These are phyloP conservation scores for Plasmodium coatneyi DNA, from an alignment of 169 alveolate genomes.

Conservation along the genomic window DNA sequence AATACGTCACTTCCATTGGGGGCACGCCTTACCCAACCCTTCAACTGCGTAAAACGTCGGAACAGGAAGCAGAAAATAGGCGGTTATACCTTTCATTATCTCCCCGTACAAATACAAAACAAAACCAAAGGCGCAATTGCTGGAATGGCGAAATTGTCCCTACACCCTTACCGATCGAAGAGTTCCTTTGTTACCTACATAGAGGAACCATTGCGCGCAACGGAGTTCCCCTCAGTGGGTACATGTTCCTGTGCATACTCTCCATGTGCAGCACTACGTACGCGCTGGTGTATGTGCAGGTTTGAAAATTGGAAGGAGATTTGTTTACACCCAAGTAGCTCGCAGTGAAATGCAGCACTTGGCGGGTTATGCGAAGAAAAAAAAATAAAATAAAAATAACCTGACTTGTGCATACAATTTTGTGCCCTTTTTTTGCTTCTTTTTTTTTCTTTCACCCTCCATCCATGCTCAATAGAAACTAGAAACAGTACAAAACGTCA, in stretches of 20 bases:
- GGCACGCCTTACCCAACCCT: not conserved
- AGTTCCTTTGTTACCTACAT: not conserved
- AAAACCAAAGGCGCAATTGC: not conserved
- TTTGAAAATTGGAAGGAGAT: not conserved
- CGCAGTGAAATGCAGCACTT: not conserved
- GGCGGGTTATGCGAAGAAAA: not conserved
- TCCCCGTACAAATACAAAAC: not conserved
- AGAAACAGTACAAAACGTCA: not conserved
- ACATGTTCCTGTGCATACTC: not conserved
- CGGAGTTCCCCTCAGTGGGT: not conserved
- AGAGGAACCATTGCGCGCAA: not conserved
- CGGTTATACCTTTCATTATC: not conserved
- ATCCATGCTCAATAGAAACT: not conserved
- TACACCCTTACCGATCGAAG: not conserved
- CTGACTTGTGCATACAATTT: not conserved
- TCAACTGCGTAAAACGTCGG: not conserved
- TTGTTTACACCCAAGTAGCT: not conserved
- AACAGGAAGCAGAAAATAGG: not conserved
- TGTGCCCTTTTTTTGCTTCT: not conserved
- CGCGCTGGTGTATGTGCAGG: not conserved
- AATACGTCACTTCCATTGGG: not conserved
- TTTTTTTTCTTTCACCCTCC: not conserved
- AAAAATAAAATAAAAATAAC: not conserved
- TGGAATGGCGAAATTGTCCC: not conserved
- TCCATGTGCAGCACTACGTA: slow-evolving; percentile 1